Base-by-base conservation (phyloP, 169 alveolate species). In the Babesia bovis region DNA sequence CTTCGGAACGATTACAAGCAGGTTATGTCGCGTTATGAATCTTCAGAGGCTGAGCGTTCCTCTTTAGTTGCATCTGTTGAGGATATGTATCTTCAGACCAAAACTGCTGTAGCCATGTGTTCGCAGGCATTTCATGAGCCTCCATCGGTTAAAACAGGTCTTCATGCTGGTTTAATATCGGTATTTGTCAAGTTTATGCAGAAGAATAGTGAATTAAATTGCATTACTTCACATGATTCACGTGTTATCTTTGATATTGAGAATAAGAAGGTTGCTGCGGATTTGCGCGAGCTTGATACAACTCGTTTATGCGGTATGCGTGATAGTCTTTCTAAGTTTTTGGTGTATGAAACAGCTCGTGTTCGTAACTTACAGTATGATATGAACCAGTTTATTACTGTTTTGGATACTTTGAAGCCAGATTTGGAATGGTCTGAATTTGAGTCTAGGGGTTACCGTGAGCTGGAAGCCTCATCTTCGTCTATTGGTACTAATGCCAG, bases 261-360 rank as follows among this genome's bases (percentile, higher is more conserved):
- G 26, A 49, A 36, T 4, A 68, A 25, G 23, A 6, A 44, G 35
- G 26, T 63, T 5, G 30, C 35, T 26, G 52, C 25, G 42, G 6
- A 73, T 19, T 40, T 78, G 58, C 40, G 41, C 21, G 45, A 12
- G 9, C 13, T 78, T 25, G 86, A 78, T 40, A 17, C 30, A 50
- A 63, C 26, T 10, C 36, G 83, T 13, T 1, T 49, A 17, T 2
- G 26, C 17, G 82, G 55, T 15, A 25, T 69, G 35, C 50, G 73
- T 4, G 86, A 78, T 35, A 9, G 57, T 36, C 0, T 78, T 2
- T 47, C 69, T 13, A 78, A 66, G 33, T 68, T 78, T 21, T 13
- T 78, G 86, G 70, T 78, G 13, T 78, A 69, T 61, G 86, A 78
- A 35, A 68, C 82, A 19, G 78, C 86, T 0, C 71, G 72, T 13